Evolutionary conservation across 2,329 filamentous ascomycete species (phyloP), one percentile per base, ranked within the genome.

Genomic region (Stachybotrys chartarum): DNA sequence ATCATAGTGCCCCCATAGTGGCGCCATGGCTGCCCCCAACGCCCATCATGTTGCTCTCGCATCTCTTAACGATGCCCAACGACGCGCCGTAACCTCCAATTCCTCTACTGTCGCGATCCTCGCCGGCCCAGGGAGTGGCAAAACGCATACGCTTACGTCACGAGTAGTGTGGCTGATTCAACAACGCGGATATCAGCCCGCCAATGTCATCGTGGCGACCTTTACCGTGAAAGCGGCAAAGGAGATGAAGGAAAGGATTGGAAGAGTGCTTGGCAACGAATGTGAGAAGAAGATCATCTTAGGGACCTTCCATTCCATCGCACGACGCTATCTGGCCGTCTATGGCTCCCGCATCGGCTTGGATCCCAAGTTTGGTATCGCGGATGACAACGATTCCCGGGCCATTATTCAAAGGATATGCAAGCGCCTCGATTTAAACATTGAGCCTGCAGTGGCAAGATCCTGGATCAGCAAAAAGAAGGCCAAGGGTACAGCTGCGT

Each of bases 191-290:
- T 83, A 90, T 63, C 81, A 84, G 55, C 93, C 93, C 65, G 85
- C 88, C 74, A 91, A 97, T 73, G 85, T 97, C 64, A 86, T 99
- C 57, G 93, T 97, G 57, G 94, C 93, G 58, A 97, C 93, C 0
- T 99, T 99, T 68, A 99, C 94, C 2, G 91, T 96, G 69, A 97
- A 97, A 70, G 92, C 94, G 1, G 90, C 92, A 17, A 83, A 78
- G 17, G 93, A 97, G 75, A 99, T 99, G 93, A 91, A 91, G 65
- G 85, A 91, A 66, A 84, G 93, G 7, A 90, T 97, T 55, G 84
- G 86, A 0, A 86, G 81, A 56, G 80, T 90, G n/a, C 78, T 97
- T n/a, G 91, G 91, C 1, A 81, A 87, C 57, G 86, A 86, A 6
- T 75, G 86, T 16, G 89, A 91, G 66, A 85, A 81, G 54, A 88